Evolutionary conservation across 2,329 filamentous ascomycete species (phyloP).

Genomic region (Allantophomopsis cytisporea): DNA sequence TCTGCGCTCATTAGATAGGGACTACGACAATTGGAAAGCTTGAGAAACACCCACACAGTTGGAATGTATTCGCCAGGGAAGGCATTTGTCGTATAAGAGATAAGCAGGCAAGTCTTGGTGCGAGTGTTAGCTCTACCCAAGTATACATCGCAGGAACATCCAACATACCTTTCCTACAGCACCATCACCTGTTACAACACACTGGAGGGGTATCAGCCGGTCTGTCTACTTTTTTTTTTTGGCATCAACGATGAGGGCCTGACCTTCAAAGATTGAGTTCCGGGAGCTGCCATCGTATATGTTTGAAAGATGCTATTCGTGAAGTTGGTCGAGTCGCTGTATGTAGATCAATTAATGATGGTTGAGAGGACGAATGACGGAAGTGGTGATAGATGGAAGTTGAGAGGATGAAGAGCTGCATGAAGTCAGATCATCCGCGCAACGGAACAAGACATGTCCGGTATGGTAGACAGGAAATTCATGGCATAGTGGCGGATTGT

Average conservation of each 20-base stretch:
- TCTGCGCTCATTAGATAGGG: constrained; percentile 29
- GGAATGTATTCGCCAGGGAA: constrained; percentile 99
- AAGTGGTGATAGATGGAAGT: no score
- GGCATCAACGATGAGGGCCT: constrained; percentile 11
- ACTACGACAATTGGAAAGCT: constrained; percentile 1
- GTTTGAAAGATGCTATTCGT: background rate
- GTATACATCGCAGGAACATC: background rate
- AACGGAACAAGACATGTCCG: no score
- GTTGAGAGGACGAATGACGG: no score
- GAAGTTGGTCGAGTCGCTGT: no score
- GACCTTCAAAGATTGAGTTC: constrained; percentile 88
- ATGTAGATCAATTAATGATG: no score
- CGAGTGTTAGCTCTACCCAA: constrained; percentile 10
- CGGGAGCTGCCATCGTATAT: constrained; percentile 57
- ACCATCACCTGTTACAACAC: constrained; percentile 97
- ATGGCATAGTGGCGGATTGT: no score
- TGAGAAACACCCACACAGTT: constrained; percentile 57
- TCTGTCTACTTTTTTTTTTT: constrained; percentile 8
- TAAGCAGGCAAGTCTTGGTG: constrained; percentile 86
- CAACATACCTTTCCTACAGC: constrained; percentile 85
- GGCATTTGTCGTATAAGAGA: constrained; percentile 98
- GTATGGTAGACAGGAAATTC: no score
- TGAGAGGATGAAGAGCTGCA: no score
- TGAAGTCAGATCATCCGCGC: no score
- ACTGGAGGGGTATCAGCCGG: constrained; percentile 38